phyloP scores from a whole-genome alignment of 2,329 filamentous ascomycete species.

The Hypoxylon sp. region DNA sequence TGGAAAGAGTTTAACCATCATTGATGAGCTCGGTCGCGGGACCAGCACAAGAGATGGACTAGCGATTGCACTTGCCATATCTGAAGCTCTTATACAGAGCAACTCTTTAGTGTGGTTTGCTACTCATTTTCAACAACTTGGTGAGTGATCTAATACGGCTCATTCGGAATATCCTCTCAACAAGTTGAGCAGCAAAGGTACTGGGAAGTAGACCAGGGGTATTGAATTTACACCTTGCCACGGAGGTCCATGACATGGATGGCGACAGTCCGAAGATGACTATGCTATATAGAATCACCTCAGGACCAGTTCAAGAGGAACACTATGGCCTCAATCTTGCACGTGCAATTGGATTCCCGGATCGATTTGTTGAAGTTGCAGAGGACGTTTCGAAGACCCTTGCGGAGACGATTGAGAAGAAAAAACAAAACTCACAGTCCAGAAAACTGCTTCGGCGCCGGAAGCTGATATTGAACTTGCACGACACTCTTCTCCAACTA shows the following conservation, averaged over 20 bases:
- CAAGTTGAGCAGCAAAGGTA: slow-evolving; percentile 69
- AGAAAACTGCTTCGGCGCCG: slow-evolving; percentile 74
- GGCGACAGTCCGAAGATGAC: slow-evolving; percentile 74
- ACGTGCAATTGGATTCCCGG: slow-evolving; percentile 79
- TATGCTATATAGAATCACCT: slow-evolving; percentile 88
- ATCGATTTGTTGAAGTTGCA: slow-evolving; percentile 76
- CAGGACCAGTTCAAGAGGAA: slow-evolving; percentile 77
- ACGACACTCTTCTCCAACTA: slow-evolving; percentile 80
- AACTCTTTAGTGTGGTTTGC: slow-evolving; percentile 90
- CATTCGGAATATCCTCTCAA: slow-evolving; percentile 24
- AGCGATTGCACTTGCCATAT: slow-evolving; percentile 89
- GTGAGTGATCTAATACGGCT: slow-evolving; percentile 53
- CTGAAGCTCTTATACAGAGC: slow-evolving; percentile 87
- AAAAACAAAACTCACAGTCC: slow-evolving; percentile 70
- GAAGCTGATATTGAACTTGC: slow-evolving; percentile 80
- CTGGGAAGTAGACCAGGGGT: slow-evolving; percentile 83
- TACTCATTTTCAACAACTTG: slow-evolving; percentile 89
- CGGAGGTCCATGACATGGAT: slow-evolving; percentile 70
- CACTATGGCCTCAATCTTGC: slow-evolving; percentile 91
- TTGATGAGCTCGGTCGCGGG: slow-evolving; percentile 93
- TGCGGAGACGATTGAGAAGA: slow-evolving; percentile 69
- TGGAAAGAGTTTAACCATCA: slow-evolving; percentile 80
- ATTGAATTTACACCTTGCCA: slow-evolving; percentile 84
- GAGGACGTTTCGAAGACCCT: slow-evolving; percentile 75
- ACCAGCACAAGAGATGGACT: slow-evolving; percentile 92